Evolutionary conservation across 305 asterid species (phyloP), one percentile per base, ranked within the genome.

Genomic region (Fraxinus sp.): DNA sequence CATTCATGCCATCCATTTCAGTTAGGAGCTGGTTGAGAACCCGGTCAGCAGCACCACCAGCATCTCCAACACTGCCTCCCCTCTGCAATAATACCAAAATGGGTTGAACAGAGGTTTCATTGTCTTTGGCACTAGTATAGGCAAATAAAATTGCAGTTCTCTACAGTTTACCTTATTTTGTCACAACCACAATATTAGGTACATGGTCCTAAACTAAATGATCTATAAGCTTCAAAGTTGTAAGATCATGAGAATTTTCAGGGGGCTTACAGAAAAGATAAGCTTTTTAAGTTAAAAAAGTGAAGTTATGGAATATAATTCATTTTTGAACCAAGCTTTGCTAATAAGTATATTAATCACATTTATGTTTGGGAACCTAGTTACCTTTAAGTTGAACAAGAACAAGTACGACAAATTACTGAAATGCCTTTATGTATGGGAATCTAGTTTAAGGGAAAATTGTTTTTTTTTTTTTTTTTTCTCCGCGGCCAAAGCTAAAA

Each of bases 1-100:
- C 88, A 24, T 83, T 86, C 90, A 89, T 86, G 75, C 90, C 89
- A 20, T 89, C 90, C 91, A 90, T 90, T 62, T 90, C 91, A 18
- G 91, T 90, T 18, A 90, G 85, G 20, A 90, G 90, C n/a, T 90
- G 92, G 79, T 90, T 90, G 46, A 89, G 88, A 76, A 90, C 93
- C 76, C 91, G 75, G 77, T 90, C 93, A 10, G 88, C 90, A 7
- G 93, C 89, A 64, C 91, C 93, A 66, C 93, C 91, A 37, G 87
- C 93, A 87, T 89, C 93, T 10, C 93, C 92, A 13, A 79, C 87
- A 79, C 91, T 86, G 82, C 89, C 76, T 62, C 93, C 93, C 81
- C 93, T 86, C 91, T 89, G 86, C 72, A 82, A 32, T 78, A 84
- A 75, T 75, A 66, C 36, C 62, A 80, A 86, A 20, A 62, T 26